These are phyloP conservation scores for Blastobotrys terrestris DNA, from an alignment of 805 yeast genomes.

Conservation along the genomic window DNA sequence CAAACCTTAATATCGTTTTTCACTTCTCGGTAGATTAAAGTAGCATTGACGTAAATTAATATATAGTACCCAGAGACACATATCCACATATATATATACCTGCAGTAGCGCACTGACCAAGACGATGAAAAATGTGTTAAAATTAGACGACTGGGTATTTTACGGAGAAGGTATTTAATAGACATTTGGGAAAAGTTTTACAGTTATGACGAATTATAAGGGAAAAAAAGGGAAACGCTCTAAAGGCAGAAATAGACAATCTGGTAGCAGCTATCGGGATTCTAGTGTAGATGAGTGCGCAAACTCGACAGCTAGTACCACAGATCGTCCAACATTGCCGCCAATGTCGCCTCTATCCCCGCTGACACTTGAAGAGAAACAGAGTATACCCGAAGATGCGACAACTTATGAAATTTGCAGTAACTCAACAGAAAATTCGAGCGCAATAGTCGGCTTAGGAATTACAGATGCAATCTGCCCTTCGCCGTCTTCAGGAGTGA, in stretches of 20 bases:
- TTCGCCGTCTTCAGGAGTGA: not conserved
- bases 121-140: no score
- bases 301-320: no score
- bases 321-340: not conserved
- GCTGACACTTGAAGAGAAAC: not conserved
- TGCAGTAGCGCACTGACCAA: not conserved
- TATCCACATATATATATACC: no score
- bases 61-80: no score
- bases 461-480: not conserved
- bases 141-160: no score
- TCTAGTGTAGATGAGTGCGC: no score
- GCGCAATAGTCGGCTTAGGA: not conserved
- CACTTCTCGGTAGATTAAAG: not conserved
- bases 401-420: not conserved
- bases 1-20: not conserved
- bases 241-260: no score
- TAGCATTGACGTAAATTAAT: not conserved
- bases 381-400: not conserved
- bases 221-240: no score
- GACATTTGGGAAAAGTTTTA: no score
- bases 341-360: not conserved
- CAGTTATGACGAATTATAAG: no score
- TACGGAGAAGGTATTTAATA: no score
- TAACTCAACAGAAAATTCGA: not conserved
- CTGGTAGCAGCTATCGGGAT: no score